Percentiles rank a stretch among this genome's conserved stretches.
Conservation (phyloP, 2,329 filamentous ascomycete species). For the Trichophyton verrucosum region DNA sequence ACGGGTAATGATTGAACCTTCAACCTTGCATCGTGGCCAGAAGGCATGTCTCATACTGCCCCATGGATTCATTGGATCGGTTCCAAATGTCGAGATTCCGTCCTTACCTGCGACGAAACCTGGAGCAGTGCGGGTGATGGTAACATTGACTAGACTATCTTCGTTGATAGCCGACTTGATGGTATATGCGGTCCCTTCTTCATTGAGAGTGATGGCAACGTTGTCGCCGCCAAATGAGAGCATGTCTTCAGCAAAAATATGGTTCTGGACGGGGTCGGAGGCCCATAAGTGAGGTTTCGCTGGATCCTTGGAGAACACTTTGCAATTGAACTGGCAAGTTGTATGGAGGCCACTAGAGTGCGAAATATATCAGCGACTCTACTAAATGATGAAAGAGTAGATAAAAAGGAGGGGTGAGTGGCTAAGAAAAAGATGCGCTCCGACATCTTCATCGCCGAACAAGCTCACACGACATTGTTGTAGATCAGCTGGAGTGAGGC, state of each 20-base stretch:
- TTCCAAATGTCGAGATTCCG: conserved; percentile 74
- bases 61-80: conserved; percentile 77
- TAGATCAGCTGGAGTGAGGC: conserved; percentile 87
- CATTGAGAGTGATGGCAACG: conserved; percentile 71
- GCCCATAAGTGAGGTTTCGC: conserved; percentile 70
- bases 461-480: conserved; percentile 80
- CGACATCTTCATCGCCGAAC: conserved; percentile 5
- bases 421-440: neutral
- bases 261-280: conserved; percentile 64
- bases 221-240: conserved; percentile 75
- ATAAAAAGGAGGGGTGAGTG: neutral
- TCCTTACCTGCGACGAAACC: conserved; percentile 77
- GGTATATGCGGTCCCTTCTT: conserved; percentile 67
- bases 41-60: conserved; percentile 84
- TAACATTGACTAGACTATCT: conserved; percentile 72
- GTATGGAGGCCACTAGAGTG: conserved; percentile 64
- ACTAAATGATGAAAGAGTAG: neutral
- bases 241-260: conserved; percentile 74
- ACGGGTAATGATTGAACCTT: conserved; percentile 74
- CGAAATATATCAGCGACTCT: neutral
- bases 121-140: conserved; percentile 60
- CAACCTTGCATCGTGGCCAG: conserved; percentile 75
- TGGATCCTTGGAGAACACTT: conserved; percentile 68
- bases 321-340: conserved; percentile 87
- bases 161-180: conserved; percentile 85